Percentiles rank a stretch among this genome's conserved stretches.
These are phyloP conservation scores for Petunia secreta DNA, from an alignment of 257 asterid species.

Conservation along the genomic window DNA sequence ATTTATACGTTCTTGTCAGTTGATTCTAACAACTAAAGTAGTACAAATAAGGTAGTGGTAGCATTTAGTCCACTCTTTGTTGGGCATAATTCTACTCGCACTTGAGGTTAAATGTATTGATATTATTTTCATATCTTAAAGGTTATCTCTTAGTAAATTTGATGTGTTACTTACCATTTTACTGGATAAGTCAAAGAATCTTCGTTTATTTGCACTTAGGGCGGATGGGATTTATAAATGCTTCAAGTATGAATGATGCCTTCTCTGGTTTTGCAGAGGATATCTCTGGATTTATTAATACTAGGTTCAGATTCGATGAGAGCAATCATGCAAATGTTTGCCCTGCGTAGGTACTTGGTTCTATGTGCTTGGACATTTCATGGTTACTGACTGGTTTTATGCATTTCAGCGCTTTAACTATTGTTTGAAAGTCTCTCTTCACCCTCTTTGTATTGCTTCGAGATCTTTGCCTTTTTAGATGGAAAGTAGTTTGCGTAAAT, in stretches of 20 bases:
- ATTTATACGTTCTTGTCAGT: not conserved
- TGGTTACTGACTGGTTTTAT: not conserved
- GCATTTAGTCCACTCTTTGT: not conserved
- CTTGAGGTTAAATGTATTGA: not conserved
- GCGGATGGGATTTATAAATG: not conserved
- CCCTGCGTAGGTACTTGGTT: not conserved
- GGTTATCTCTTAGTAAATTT: not conserved
- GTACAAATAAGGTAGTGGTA: not conserved
- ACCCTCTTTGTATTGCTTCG: not conserved
- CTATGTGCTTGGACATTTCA: not conserved
- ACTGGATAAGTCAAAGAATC: not conserved
- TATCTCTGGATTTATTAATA: not conserved
- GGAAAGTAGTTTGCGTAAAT: not conserved
- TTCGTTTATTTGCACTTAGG: not conserved
- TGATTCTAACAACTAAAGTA: not conserved
- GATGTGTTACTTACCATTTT: not conserved
- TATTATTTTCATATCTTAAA: not conserved
- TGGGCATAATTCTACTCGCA: not conserved
- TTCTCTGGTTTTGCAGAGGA: not conserved
- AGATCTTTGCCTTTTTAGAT: not conserved
- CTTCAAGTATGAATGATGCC: not conserved
- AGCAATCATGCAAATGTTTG: not conserved
- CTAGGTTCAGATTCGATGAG: slow-evolving; percentile 12
- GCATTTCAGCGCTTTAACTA: not conserved
- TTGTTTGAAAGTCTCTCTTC: not conserved